Conservation (phyloP, 768 basidiomycete species). For the Mycena rosella region DNA sequence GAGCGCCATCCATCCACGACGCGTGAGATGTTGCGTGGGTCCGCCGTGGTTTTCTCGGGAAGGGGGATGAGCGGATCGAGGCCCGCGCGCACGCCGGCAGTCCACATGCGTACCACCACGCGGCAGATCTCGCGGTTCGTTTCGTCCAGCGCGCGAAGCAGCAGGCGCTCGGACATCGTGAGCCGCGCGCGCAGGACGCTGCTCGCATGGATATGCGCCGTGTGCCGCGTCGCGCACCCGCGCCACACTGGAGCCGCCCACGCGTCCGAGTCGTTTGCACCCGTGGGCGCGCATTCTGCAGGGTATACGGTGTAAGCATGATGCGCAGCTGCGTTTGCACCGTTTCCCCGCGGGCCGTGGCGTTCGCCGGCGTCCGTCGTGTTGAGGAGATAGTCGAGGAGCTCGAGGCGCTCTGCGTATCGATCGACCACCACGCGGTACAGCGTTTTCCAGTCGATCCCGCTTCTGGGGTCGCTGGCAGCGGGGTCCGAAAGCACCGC, state of each 20-base stretch:
- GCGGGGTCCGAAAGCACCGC: conserved; percentile 3
- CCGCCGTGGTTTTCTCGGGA: neutral
- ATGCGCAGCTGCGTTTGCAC: conserved; percentile 29
- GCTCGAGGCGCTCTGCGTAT: conserved; percentile 48
- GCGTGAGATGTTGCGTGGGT: neutral
- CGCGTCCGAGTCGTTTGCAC: neutral
- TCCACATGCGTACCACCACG: conserved; percentile 29
- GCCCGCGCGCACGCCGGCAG: conserved; percentile 18
- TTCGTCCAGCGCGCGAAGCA: conserved; percentile 39
- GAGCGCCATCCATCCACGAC: conserved; percentile 15
- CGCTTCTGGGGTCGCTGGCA: conserved; percentile 31
- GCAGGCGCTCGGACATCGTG: conserved; percentile 44
- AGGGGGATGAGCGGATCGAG: conserved; percentile 6
- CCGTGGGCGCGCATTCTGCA: neutral
- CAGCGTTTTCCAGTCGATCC: conserved; percentile 51
- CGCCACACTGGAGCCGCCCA: conserved; percentile 51
- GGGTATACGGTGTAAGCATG: conserved; percentile 29
- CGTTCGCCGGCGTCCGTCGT: neutral
- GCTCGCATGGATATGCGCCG: conserved; percentile 5
- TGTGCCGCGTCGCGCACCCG: conserved; percentile 43
- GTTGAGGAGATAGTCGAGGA: conserved; percentile 39
- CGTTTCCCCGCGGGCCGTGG: neutral
- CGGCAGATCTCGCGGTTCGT: conserved; percentile 33
- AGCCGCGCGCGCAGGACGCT: conserved; percentile 23
- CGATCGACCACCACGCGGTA: conserved; percentile 47